Conservation (phyloP, 169 alveolate species). For the Eimeria zaria region DNA sequence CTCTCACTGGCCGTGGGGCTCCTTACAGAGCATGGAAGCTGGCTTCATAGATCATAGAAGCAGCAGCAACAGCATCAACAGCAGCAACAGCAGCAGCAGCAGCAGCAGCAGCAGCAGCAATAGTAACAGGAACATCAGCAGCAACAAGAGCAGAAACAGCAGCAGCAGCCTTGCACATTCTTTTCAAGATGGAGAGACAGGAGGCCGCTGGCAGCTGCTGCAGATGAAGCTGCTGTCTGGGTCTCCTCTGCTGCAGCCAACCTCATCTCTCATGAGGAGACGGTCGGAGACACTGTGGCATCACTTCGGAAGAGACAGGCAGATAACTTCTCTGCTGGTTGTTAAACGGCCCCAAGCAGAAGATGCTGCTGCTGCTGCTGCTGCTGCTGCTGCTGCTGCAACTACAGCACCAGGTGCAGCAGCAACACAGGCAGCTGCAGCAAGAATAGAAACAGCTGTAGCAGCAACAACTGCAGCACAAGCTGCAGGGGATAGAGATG, state of each 20-base stretch:
- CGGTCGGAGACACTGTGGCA: slow-evolving; percentile 8
- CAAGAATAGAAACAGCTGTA: neutral
- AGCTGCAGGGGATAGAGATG: neutral
- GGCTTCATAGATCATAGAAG: neutral
- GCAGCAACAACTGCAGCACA: neutral
- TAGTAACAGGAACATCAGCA: neutral
- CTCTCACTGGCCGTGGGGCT: too few species aligned
- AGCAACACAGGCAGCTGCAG: neutral
- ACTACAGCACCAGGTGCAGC: neutral
- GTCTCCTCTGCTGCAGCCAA: slow-evolving; percentile 40
- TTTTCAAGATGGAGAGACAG: neutral
- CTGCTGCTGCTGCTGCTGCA: neutral
- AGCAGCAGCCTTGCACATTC: neutral
- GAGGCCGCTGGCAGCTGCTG: neutral
- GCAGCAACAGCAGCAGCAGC: neutral
- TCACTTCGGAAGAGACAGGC: slow-evolving; percentile 5
- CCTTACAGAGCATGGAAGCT: too few species aligned
- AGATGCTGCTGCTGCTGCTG: neutral
- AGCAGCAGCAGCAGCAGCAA: neutral
- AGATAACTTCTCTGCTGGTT: slow-evolving; percentile 13
- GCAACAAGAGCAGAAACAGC: slow-evolving; percentile 39
- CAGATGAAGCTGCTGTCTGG: slow-evolving; percentile 42
- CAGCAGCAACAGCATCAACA: slow-evolving; percentile 8
- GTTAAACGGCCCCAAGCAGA: neutral
- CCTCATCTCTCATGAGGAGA: neutral